Base-by-base conservation (phyloP, 306 rosid genomes). In the Cicer bijugum region DNA sequence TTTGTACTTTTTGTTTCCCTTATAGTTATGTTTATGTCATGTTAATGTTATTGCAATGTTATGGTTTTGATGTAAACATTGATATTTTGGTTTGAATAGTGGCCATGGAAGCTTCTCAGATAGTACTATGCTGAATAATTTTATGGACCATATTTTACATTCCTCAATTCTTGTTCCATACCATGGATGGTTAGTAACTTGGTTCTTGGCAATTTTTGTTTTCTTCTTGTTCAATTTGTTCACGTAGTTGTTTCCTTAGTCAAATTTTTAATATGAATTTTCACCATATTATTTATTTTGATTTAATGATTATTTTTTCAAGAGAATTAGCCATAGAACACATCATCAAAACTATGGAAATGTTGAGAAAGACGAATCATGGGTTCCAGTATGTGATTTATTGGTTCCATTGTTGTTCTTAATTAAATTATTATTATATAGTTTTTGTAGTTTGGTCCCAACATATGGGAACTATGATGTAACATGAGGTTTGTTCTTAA, bases 71-170 rank as follows among this genome's bases (percentile, higher is more conserved):
- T 44, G 17, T 64, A 1, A 66, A 66, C 2, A n/a, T 45, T 44
- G 72, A 12, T 45, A 10, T 67, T 47, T 67, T 47, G 58, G 2
- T 12, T 67, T 78, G 64, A 74, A 74, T 84, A 94, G 99, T 72
- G 99, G 99, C 64, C 99, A 94, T 85, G 99, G 99, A 69, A 94
- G 99, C 88, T 94, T 94, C 86, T 94, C 99, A 9, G 63, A 89
- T 84, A 88, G 78, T 65, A 10, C 84, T 7, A 8, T 12, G 67
- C 76, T 94, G 47, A 94, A 91, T 67, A 83, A 44, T 48, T 1
- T 89, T 1, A 86, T 91, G 80, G 99, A 97, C 65, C 99, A 89
- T 75, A 15, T 94, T 47, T 78, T 94, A 72, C 99, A 94, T 63
- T 94, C 99, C 43, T 76, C 85, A 73, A 91, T 91, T 81, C 94